Base-by-base conservation (phyloP, 1,139 yeast genomes). In the Pichia terricola region DNA sequence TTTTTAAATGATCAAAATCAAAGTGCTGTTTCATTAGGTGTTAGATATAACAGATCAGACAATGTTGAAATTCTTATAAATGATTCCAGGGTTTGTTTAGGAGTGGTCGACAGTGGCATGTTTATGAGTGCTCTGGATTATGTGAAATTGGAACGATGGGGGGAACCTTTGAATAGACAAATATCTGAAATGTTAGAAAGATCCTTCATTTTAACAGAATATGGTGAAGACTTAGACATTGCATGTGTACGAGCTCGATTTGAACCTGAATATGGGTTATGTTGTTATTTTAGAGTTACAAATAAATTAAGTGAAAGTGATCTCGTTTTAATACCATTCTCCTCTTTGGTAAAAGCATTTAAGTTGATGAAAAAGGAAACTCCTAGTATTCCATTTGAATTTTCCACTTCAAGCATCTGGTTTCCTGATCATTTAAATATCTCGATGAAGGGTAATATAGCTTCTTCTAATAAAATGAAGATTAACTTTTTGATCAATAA, bases 41-140 rank as follows among this genome's bases (percentile, higher is more conserved):
- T 84, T 40, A 82, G 83, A 56, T 87, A 79, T 61, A 80, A 79
- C 49, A 68, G 94, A 39, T 44, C 72, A 1, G 80, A 76, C 2
- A 83, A 84, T 48, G 66, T 87, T 26, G 57, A 63, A 34, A 66
- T 64, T 3, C 58, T 82, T 0, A 48, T 81, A 3, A 44, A 56
- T 3, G 81, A 78, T 53, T 51, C 60, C 0, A 55, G 79, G 41
- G 56, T 79, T 9, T 65, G 73, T 16, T 63, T 80, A 26, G 50
- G 62, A 26, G 64, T 61, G 44, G 69, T 67, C 44, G 83, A 77
- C 51, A 63, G 64, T 36, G 67, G 62, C 4, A 53, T 57, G 32
- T 61, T 66, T 39, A 57, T 74, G 45, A 65, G 67, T 10, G 72
- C 78, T 8, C 56, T 75, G 40, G 85, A 79, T 53, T 76, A 76